Base-by-base conservation (phyloP, 2,329 filamentous ascomycete species). In the Penicillium hordei region DNA sequence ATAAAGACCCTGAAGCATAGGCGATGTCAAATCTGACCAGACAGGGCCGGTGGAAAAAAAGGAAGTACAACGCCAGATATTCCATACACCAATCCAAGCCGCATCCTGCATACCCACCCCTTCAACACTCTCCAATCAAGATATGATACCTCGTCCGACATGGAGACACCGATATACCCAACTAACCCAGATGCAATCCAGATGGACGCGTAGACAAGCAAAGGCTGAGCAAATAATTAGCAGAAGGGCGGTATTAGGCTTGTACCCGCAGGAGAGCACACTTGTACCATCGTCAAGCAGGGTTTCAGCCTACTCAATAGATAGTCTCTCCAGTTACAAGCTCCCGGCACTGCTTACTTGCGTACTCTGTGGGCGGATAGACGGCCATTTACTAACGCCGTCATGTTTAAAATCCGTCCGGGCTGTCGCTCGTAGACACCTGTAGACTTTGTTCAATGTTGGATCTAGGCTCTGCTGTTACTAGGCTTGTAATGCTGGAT, bases 321-420 rank as follows among this genome's bases (percentile, higher is more conserved):
- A 48, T 13, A 34, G 19, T 12, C 21, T 40, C 23, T 3, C 9
- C 34, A 17, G 17, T 42, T 19, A 19, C 27, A 46, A 5, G 17
- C n/a, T 21, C 21, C 36, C 29, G 51, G 13, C 33, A 29, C 34
- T 50, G 55, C 58, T 60, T 57, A 46, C 29, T 25, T 58, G 48
- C 52, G 48, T 55, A 17, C 21, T 19, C 17, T 12, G 17, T 34
- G 17, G 4, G 27, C 43, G 27, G 39, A 21, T 50, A 34, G 27
- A 23, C 36, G 36, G 48, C 2, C 29, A 36, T 46, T 19, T n/a
- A 31, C 21, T 13, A 29, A 27, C 17, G 13, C 55, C 42, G 54
- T n/a, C 12, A 17, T 36, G 34, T 60, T 60, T 33, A 19, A 5
- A 60, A 58, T 34, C 19, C 5, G 21, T 27, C 52, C 5, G n/a